These are phyloP conservation scores for Ophiognomonia clavigignenti-juglandacearum DNA, from an alignment of 2,329 filamentous ascomycete genomes.

Conservation along the genomic window DNA sequence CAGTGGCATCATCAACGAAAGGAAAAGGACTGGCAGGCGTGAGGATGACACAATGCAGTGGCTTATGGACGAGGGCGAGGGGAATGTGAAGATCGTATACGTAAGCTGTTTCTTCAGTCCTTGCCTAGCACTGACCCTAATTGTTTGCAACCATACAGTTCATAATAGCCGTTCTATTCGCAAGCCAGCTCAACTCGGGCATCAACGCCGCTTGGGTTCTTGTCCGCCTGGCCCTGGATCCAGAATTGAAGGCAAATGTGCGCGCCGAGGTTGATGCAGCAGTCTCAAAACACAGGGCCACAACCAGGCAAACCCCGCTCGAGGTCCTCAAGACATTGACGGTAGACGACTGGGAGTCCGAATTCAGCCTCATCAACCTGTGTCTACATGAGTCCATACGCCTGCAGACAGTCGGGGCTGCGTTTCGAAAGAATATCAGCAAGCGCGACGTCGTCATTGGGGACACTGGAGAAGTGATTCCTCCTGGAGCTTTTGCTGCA, in stretches of 20 bases:
- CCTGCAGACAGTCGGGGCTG: conserved; percentile 39
- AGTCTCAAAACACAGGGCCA: conserved; percentile 29
- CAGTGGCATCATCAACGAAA: background rate
- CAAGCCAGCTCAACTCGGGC: conserved; percentile 49
- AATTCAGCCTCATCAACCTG: conserved; percentile 47
- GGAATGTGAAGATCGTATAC: background rate
- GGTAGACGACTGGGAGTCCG: conserved; percentile 49
- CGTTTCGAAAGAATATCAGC: conserved; percentile 47
- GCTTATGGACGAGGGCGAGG: background rate
- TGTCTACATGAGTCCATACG: conserved; percentile 50
- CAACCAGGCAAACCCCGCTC: background rate
- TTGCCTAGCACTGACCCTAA: background rate
- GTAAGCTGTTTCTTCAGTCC: background rate
- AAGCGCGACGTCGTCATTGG: conserved; percentile 37
- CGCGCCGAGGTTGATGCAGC: conserved; percentile 41
- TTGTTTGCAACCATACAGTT: conserved; percentile 28
- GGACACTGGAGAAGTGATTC: conserved; percentile 39
- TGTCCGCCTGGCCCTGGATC: conserved; percentile 40
- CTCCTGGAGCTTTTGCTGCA: conserved; percentile 38
- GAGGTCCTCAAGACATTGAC: conserved; percentile 36
- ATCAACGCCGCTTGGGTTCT: conserved; percentile 50
- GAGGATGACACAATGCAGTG: conserved; percentile 1
- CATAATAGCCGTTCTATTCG: conserved; percentile 48
- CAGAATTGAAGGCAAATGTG: conserved; percentile 38
- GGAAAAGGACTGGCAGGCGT: background rate